Base-by-base conservation (phyloP, 1,284 basidiomycete species). In the Xanthoconium separans region DNA sequence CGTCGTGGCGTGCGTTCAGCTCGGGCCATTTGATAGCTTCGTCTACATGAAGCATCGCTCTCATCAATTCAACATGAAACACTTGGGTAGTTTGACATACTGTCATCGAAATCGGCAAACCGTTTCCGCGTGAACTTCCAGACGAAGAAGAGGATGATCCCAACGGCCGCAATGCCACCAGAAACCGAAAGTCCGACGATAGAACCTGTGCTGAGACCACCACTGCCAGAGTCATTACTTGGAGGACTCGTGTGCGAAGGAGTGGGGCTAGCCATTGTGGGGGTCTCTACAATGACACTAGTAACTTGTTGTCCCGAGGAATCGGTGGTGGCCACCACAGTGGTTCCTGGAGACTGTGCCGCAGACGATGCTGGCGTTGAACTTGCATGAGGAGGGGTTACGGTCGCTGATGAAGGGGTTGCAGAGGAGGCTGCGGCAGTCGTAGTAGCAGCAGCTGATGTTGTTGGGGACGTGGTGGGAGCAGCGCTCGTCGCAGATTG, bases 11-110 rank as follows among this genome's bases (percentile, higher is more conserved):
- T 1, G 80, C 69, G 67, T 90, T 89, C 44, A 92, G 77, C 61
- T 92, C 90, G 2, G 89, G 89, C 89, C 89, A 92, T 72, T 91
- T 91, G 72, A 92, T 92, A 29, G 87, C 87, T 70, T 90, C 87
- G 61, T 79, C 89, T 89, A 65, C 18, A 34, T 45, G 55, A 49
- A 49, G n/a, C 46, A 44, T n/a, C 18, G 18, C 44, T 41, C 18
- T 18, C 45, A 46, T 58, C 43, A 54, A 50, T 58, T 18, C 29
- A 27, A 43, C 11, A 44, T 47, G 50, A 47, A 58, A 54, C 52
- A 15, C 1, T 66, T 59, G 57, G 39, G 46, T 62, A 58, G 59
- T 36, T 47, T 11, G 42, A 81, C 87, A 62, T 70, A 88, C 88
- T 84, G 73, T 88, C 86, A 63, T 91, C 87, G 63, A 88, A 89